Base-by-base conservation (phyloP, 2,329 filamentous ascomycete genomes). In the Erysiphe pulchra region DNA sequence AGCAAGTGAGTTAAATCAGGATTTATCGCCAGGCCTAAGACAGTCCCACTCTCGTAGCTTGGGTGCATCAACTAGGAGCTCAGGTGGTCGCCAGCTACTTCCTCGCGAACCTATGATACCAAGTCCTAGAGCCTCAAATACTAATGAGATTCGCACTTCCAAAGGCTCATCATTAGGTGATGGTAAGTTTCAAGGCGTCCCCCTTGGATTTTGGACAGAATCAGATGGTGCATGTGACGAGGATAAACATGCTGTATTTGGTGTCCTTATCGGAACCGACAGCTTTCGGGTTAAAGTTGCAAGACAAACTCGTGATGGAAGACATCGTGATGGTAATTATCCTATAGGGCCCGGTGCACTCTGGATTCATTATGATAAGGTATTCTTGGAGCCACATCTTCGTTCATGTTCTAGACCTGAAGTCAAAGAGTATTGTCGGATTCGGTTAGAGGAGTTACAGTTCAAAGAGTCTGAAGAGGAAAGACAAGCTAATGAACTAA, bases 221-320 rank as follows among this genome's bases (percentile, higher is more conserved):
- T 77, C 72, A 0, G 66, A 62, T 31, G 66, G 69, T 44, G 37
- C 55, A 0, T 57, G 65, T 2, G 55, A 61, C 1, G 59, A 60
- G 12, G 65, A 77, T 53, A 70, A 71, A 45, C 73, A 77, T 52
- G 74, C 73, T 0, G 71, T 77, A 0, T 73, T 70, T 46, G 74
- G 74, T 3, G 74, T 77, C 11, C 58, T 77, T 0, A 71, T 71
- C 0, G 66, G 67, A 16, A 75, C 75, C 46, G 72, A 76, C 50
- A 75, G 74, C 66, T 77, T 78, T 54, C 62, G 74, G 0, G 71
- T 76, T 46, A 77, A 77, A 55, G 62, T 77, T 0, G 66, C 72
- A 0, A 63, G 69, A 6, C 65, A 74, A 52, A 77, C 73, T 0
- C 67, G 72, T 2, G 72, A 76, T 52, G 73, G 73, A 2, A 66